These are phyloP conservation scores for Candida frijolesensis DNA, from an alignment of 1,139 yeast genomes.

Conservation along the genomic window DNA sequence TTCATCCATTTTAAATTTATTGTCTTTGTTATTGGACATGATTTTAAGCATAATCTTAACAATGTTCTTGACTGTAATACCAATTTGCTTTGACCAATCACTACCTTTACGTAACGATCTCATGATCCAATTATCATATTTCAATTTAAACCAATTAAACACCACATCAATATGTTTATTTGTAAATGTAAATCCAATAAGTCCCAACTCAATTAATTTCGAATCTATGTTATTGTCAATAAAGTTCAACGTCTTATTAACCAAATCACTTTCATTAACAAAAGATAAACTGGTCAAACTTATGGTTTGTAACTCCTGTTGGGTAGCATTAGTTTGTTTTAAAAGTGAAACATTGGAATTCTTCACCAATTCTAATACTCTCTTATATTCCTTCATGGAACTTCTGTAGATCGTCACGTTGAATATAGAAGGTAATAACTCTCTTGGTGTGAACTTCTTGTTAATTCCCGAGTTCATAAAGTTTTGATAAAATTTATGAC, in stretches of 20 bases:
- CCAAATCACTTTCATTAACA: slow-evolving; percentile 44
- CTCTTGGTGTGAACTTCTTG: slow-evolving; percentile 48
- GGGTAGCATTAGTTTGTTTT: slow-evolving; percentile 31
- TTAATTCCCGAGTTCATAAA: slow-evolving; percentile 50
- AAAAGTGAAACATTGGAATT: slow-evolving; percentile 43
- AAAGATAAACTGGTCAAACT: slow-evolving; percentile 59
- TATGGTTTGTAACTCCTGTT: slow-evolving; percentile 49
- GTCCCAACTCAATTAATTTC: slow-evolving; percentile 53
- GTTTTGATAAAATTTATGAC: slow-evolving; percentile 42
- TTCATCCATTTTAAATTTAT: slow-evolving; percentile 12
- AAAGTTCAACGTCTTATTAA: slow-evolving; percentile 55
- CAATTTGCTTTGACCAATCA: slow-evolving; percentile 42
- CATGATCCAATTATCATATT: slow-evolving; percentile 53
- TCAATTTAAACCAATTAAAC: slow-evolving; percentile 58
- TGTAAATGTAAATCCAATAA: slow-evolving; percentile 45
- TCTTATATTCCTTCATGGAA: slow-evolving; percentile 56
- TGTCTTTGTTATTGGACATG: slow-evolving; percentile 29
- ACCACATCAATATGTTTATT: slow-evolving; percentile 23
- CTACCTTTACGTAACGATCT: slow-evolving; percentile 48
- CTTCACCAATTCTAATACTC: slow-evolving; percentile 52
- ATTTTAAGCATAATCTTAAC: slow-evolving; percentile 44
- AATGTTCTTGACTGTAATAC: slow-evolving; percentile 42
- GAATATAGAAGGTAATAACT: slow-evolving; percentile 38
- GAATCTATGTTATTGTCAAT: slow-evolving; percentile 57
- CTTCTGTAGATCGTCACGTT: slow-evolving; percentile 37